A percentile compares a stretch with the other conserved stretches of the same genome.
phyloP scores from a whole-genome alignment of 331 rosid species.

The Telfairia occidentalis region DNA sequence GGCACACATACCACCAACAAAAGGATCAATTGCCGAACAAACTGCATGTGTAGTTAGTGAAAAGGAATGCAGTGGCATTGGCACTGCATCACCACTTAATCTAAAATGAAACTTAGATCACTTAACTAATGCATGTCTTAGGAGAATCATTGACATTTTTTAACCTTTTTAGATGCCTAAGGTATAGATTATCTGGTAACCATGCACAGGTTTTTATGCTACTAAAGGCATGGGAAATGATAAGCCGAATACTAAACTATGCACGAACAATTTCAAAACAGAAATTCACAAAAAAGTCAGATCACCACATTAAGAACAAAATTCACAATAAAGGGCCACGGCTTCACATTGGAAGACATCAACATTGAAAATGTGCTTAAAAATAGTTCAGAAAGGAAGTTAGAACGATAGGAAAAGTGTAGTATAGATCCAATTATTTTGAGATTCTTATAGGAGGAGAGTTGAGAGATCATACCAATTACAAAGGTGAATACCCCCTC shows the following conservation, averaged over 20 bases:
- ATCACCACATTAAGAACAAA: conserved; percentile 23
- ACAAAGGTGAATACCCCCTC: conserved; percentile 81
- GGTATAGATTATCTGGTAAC: conserved; percentile 9
- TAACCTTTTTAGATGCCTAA: conserved; percentile 23
- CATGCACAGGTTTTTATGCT: conserved; percentile 11
- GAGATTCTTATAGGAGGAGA: neutral
- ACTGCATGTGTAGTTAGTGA: conserved; percentile 97
- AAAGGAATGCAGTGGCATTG: conserved; percentile 77
- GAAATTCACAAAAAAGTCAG: conserved; percentile 15
- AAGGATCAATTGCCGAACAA: conserved; percentile 91
- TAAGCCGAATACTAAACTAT: conserved; percentile 14
- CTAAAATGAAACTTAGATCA: conserved; percentile 60
- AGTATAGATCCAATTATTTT: conserved; percentile 15
- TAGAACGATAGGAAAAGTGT: neutral
- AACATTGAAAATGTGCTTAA: conserved; percentile 1
- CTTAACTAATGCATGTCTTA: conserved; percentile 32
- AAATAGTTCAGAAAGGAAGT: neutral
- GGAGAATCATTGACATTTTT: conserved; percentile 25
- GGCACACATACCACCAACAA: conserved; percentile 98
- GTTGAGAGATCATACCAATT: conserved; percentile 63
- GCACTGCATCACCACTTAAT: conserved; percentile 73
- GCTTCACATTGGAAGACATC: conserved; percentile 27
- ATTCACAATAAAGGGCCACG: conserved; percentile 23
- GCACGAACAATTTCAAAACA: conserved; percentile 11
- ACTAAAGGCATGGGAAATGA: conserved; percentile 8